phyloP scores from a whole-genome alignment of 2,329 filamentous ascomycete genomes.

The Huntiella moniliformis region DNA sequence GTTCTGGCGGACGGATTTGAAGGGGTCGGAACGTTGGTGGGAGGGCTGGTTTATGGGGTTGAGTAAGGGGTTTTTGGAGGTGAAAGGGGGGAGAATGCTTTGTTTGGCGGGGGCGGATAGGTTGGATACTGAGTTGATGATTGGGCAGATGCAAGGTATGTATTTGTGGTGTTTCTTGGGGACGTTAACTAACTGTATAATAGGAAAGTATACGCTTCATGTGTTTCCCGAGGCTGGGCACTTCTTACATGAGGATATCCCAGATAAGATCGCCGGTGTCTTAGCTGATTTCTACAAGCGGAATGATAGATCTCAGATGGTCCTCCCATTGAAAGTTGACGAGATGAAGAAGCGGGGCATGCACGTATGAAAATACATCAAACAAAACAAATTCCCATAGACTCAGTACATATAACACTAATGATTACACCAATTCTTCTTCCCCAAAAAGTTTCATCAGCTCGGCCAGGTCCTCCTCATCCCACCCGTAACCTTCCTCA shows the following conservation, averaged over 20 bases:
- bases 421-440: too few relatives aligned
- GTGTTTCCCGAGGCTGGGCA: constrained; percentile 91
- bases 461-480: neutral
- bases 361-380: constrained; percentile 25
- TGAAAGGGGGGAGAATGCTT: constrained; percentile 66
- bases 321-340: constrained; percentile 81
- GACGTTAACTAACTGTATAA: neutral
- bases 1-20: constrained; percentile 75
- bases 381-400: neutral
- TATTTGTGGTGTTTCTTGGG: neutral
- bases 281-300: constrained; percentile 81
- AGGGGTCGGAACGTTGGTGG: constrained; percentile 77
- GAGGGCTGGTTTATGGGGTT: constrained; percentile 81
- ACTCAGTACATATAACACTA: neutral
- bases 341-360: constrained; percentile 47
- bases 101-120: constrained; percentile 78
- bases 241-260: constrained; percentile 90
- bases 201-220: constrained; percentile 83
- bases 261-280: constrained; percentile 69
- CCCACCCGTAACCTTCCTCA: neutral
- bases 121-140: constrained; percentile 78
- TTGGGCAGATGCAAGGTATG: constrained; percentile 89
- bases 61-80: constrained; percentile 70
- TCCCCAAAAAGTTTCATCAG: neutral
- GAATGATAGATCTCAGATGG: constrained; percentile 69